Conservation (phyloP, 495 filamentous ascomycete species). For the Aspergillus biplanus region DNA sequence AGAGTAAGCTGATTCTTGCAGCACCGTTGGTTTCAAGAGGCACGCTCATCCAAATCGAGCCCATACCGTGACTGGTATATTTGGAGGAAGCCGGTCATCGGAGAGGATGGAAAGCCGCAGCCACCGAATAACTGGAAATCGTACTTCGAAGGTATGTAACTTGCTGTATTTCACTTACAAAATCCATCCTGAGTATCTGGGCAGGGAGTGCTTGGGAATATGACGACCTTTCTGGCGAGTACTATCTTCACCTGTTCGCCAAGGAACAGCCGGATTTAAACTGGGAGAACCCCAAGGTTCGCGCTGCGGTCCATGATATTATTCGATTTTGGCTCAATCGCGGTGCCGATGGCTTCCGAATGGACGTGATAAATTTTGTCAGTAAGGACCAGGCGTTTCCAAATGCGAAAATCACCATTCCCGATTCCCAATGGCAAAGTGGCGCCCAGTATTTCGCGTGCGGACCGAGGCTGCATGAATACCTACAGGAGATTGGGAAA, state of each 20-base stretch:
- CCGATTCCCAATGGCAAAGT: constrained; percentile 40
- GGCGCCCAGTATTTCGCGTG: constrained; percentile 56
- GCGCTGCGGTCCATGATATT: constrained; percentile 52
- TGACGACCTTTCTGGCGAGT: constrained; percentile 54
- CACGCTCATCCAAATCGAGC: constrained; percentile 43
- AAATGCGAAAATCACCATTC: constrained; percentile 57
- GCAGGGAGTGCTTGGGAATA: constrained; percentile 55
- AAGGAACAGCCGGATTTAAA: constrained; percentile 60
- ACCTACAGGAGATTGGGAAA: constrained; percentile 58
- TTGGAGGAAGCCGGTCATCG: constrained; percentile 54
- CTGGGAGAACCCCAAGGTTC: constrained; percentile 54
- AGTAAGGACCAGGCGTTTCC: constrained; percentile 59
- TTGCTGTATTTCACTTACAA: not conserved
- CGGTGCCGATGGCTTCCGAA: constrained; percentile 64
- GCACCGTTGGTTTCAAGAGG: constrained; percentile 61
- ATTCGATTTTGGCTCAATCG: constrained; percentile 60
- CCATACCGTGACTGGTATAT: constrained; percentile 65
- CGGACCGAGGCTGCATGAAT: constrained; percentile 66
- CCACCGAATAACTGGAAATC: constrained; percentile 64
- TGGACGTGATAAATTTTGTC: constrained; percentile 63
- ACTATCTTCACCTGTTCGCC: constrained; percentile 56
- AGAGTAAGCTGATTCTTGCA: constrained; percentile 29
- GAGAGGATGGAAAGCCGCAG: constrained; percentile 47
- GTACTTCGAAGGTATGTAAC: constrained; percentile 43
- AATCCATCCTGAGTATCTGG: not conserved